Conservation (phyloP, 257 asterid genomes). For the Echium plantagineum region DNA sequence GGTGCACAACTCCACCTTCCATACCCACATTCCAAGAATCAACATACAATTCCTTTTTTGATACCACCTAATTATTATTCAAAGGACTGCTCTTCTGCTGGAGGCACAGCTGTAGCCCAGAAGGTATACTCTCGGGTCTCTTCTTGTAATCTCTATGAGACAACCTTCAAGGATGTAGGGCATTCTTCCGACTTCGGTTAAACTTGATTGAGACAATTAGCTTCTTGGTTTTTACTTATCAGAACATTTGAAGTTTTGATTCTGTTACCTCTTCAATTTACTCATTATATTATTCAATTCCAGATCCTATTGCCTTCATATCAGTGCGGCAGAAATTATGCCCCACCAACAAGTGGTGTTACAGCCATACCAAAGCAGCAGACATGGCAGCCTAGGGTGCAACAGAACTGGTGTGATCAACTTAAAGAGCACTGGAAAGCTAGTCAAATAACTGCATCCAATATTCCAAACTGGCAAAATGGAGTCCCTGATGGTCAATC, state of each 20-base stretch:
- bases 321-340: slow-evolving; percentile 18
- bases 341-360: slow-evolving; percentile 11
- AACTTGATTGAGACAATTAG: neutral
- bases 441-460: slow-evolving; percentile 17
- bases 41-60: slow-evolving; percentile 20
- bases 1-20: slow-evolving; percentile 17
- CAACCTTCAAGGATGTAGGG: neutral
- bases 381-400: slow-evolving; percentile 16
- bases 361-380: slow-evolving; percentile 18
- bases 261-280: neutral
- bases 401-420: slow-evolving; percentile 24
- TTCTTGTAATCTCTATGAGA: neutral
- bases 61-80: slow-evolving; percentile 34
- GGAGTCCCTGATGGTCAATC: slow-evolving; percentile 25
- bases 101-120: slow-evolving; percentile 32
- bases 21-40: slow-evolving; percentile 29
- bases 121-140: slow-evolving; percentile 33
- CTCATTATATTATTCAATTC: slow-evolving; percentile 7
- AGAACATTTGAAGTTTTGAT: neutral
- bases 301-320: slow-evolving; percentile 42
- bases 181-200: neutral
- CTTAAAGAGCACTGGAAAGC: slow-evolving; percentile 22
- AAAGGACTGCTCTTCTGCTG: slow-evolving; percentile 23
- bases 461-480: slow-evolving; percentile 26
- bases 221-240: neutral